Evolutionary conservation across 1,139 yeast genomes (phyloP).

Genomic region (Lodderomyces pseudojiufengensis): DNA sequence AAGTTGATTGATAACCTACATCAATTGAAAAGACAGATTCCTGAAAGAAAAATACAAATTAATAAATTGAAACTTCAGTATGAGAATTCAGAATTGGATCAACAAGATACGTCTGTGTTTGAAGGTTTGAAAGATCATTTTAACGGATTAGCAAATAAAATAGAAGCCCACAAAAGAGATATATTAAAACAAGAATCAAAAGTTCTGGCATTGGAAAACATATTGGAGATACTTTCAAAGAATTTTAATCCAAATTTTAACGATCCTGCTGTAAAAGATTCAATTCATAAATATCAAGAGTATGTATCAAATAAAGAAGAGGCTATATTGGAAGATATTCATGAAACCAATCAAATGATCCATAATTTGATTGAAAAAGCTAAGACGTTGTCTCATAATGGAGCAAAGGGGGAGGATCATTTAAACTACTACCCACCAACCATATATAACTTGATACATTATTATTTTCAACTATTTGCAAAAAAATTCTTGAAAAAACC

Average conservation of each 20-base stretch:
- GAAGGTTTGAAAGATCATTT: constrained; percentile 19
- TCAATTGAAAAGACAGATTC: constrained; percentile 23
- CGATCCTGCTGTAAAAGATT: constrained; percentile 79
- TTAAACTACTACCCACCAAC: constrained; percentile 17
- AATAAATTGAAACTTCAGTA: constrained; percentile 8
- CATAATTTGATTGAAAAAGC: constrained; percentile 15
- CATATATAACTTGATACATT: constrained; percentile 22
- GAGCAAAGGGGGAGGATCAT: constrained; percentile 1
- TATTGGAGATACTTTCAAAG: constrained; percentile 44
- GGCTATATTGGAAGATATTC: constrained; percentile 10
- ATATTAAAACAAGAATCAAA: constrained; percentile 17
- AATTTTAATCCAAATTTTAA: constrained; percentile 87
- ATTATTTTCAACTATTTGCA: constrained; percentile 18
- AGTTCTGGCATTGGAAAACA: constrained; percentile 33
- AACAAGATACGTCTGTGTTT: constrained; percentile 16
- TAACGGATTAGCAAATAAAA: constrained; percentile 11
- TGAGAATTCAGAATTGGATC: constrained; percentile 12
- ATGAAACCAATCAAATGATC: constrained; percentile 11
- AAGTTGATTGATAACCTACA: constrained; percentile 25
- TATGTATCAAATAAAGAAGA: constrained; percentile 40
- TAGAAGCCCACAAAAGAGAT: constrained; percentile 9
- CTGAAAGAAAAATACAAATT: constrained; percentile 23
- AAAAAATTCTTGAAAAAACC: constrained; percentile 12
- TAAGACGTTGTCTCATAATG: constrained; percentile 10
- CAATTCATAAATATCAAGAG: constrained; percentile 60